Evolutionary conservation across 2,329 filamentous ascomycete genomes (phyloP).

Genomic region (Trichoderma asperellum): DNA sequence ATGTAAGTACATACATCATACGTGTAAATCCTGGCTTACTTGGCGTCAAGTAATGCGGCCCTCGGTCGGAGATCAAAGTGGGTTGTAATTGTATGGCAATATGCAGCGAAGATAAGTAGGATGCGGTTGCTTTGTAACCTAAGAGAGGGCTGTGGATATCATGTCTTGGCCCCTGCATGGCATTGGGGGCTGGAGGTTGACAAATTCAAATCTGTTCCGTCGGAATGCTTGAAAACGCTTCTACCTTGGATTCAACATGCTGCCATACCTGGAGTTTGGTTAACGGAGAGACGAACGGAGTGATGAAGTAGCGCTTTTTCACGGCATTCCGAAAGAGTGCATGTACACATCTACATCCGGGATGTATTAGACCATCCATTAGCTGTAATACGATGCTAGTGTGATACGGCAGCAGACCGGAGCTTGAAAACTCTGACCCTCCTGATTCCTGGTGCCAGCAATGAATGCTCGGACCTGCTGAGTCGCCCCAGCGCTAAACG

Average conservation of each 20-base stretch:
- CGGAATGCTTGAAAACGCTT: not conserved
- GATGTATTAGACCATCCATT: not conserved
- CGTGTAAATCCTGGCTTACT: not conserved
- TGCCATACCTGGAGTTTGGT: not conserved
- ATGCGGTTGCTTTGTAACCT: conserved; percentile 3
- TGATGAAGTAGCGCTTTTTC: not conserved
- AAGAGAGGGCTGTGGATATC: conserved; percentile 9
- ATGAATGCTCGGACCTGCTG: conserved; percentile 12
- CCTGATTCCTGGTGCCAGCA: not conserved
- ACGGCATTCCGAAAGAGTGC: not conserved
- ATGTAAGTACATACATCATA: not conserved
- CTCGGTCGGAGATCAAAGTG: conserved; percentile 5
- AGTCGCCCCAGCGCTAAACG: conserved; percentile 1
- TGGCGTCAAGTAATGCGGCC: not conserved
- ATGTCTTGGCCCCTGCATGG: conserved; percentile 2
- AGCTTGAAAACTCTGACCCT: not conserved
- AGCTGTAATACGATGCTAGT: not conserved
- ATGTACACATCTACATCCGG: not conserved
- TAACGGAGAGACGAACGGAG: not conserved
- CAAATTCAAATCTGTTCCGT: not conserved
- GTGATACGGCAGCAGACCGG: not conserved
- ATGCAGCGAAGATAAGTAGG: not conserved
- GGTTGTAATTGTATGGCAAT: not conserved
- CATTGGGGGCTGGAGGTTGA: not conserved
- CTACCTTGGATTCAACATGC: not conserved